Evolutionary conservation across 352 stramenopile species (phyloP), one percentile per base, ranked within the genome.

Genomic region (Lagenidium sp.): DNA sequence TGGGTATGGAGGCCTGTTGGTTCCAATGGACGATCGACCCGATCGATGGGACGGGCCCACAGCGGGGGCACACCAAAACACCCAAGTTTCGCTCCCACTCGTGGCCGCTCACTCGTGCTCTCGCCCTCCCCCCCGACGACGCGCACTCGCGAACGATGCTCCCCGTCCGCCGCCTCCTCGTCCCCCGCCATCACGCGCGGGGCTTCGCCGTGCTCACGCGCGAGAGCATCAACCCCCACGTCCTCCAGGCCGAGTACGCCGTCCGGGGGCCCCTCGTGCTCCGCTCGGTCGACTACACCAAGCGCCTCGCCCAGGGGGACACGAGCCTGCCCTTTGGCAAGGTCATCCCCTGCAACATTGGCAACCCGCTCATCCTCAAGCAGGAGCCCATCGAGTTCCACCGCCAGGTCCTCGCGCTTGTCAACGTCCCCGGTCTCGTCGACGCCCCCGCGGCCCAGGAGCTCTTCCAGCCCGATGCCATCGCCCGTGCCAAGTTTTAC

Each of bases 341-440:
- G 50, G 94, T 99, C 57, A 94, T 98, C 50, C 95, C 93, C 57
- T 98, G 91, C 69, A 99, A 99, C 72, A 97, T 99, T 57, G 95
- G 95, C 44, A 99, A 99, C 73, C 95, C 95, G 31, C 94, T 97
- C 40, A 88, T 95, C 22, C 82, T 98, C 23, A 85, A 95, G 47
- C 95, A 99, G 66, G 59, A 91, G 69, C 88, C 93, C 6, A 87
- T 98, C 40, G 95, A 94, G 41, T 98, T 97, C 64, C 71, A 92
- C 47, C 77, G 92, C 22, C 76, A 98, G 60, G 91, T 98, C 37
- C 63, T 97, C 32, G 81, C 88, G 41, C 76, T 96, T 32, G 70
- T 94, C 11, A 93, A 93, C 41, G 76, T 95, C 23, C 90, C 88
- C 0, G 78, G 77, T 2, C 77, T 97, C 26, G 70, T 97, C 25